These are phyloP conservation scores for Amaranthus cruentus DNA, from an alignment of 148 eudicot genomes.

Conservation along the genomic window DNA sequence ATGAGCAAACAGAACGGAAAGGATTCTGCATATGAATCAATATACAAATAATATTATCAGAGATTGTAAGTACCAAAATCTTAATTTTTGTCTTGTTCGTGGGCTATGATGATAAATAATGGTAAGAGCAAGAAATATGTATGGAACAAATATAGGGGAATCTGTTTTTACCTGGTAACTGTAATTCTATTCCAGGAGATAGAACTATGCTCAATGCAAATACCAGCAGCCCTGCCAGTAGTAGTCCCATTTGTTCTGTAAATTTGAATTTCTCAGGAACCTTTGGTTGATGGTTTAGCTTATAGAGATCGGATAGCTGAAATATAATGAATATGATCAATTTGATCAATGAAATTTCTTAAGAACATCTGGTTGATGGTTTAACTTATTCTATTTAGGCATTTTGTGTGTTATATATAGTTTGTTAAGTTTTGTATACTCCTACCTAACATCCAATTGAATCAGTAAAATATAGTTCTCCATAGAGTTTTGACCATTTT, in stretches of 20 bases:
- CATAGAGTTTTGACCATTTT: background rate
- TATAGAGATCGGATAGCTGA: background rate
- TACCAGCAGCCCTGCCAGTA: background rate
- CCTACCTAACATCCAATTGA: background rate
- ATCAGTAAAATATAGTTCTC: background rate
- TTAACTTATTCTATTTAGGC: background rate
- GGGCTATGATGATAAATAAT: background rate
- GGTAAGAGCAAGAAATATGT: background rate
- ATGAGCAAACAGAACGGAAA: background rate
- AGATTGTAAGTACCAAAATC: background rate
- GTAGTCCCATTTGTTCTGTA: background rate
- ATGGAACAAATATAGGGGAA: too few species aligned
- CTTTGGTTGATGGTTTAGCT: background rate
- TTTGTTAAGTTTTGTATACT: background rate
- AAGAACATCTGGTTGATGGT: background rate
- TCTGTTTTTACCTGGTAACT: slow-evolving; percentile 16
- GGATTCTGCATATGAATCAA: slow-evolving; percentile 12
- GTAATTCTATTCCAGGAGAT: slow-evolving; percentile 11
- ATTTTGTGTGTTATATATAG: too few species aligned
- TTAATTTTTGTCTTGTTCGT: background rate
- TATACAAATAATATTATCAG: background rate
- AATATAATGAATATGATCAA: background rate
- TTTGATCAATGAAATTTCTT: background rate
- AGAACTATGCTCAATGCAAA: slow-evolving; percentile 4
- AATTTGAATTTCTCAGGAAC: background rate